Percentiles rank a stretch among this genome's conserved stretches.
phyloP scores from a whole-genome alignment of 1,284 basidiomycete species.

The Trichosporon asahii region DNA sequence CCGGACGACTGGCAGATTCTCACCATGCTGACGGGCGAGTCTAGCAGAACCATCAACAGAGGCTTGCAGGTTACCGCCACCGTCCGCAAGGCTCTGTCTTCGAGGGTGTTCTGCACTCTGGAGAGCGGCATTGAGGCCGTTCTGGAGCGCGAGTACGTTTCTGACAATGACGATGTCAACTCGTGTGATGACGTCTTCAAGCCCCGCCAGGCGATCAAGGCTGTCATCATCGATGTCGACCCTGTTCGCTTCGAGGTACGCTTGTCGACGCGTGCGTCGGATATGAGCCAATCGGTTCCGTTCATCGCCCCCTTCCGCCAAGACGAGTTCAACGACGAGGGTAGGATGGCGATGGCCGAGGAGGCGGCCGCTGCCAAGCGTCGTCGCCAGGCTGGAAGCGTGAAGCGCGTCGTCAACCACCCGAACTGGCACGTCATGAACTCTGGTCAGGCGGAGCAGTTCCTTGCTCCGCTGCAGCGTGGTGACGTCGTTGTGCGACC shows the following conservation, averaged over 20 bases:
- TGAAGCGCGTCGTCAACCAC: conserved; percentile 89
- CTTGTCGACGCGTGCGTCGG: conserved; percentile 69
- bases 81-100: conserved; percentile 36
- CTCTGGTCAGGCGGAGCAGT: conserved; percentile 81
- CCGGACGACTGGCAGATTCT: conserved; percentile 77
- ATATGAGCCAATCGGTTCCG: conserved; percentile 56
- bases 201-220: conserved; percentile 75
- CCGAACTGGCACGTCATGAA: conserved; percentile 98
- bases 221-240: conserved; percentile 71
- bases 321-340: conserved; percentile 40
- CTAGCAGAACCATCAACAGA: conserved; percentile 67
- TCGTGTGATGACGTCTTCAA: conserved; percentile 57
- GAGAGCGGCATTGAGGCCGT: conserved; percentile 90
- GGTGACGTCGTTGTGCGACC: conserved; percentile 96
- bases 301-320: conserved; percentile 43
- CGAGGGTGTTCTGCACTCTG: conserved; percentile 54
- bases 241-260: conserved; percentile 67
- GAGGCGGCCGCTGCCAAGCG: conserved; percentile 74
- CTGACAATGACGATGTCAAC: conserved; percentile 52
- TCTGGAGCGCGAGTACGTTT: conserved; percentile 66
- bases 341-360: conserved; percentile 64
- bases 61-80: conserved; percentile 86
- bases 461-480: conserved; percentile 82
- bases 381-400: conserved; percentile 69
- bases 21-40: conserved; percentile 95